phyloP scores from a whole-genome alignment of 345 rosid genomes.

The Viola odorata region DNA sequence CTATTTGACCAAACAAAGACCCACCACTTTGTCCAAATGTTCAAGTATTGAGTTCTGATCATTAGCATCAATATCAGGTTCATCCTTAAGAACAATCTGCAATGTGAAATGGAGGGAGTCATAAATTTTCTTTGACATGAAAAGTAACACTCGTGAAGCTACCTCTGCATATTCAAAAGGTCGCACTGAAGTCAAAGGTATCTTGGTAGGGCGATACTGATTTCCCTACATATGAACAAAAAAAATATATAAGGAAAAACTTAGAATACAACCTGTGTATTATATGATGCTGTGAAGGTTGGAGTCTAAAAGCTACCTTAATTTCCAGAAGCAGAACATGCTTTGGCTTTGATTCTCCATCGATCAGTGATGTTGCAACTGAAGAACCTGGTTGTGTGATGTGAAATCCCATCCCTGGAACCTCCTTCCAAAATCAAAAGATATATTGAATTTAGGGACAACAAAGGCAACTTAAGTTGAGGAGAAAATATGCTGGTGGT shows the following conservation, averaged over 20 bases:
- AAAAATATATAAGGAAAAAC: slow-evolving; percentile 7
- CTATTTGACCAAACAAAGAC: slow-evolving; percentile 18
- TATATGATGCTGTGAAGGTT: slow-evolving; percentile 2
- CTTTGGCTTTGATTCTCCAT: slow-evolving; percentile 97
- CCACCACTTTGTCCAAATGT: slow-evolving; percentile 90
- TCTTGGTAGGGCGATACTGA: slow-evolving; percentile 96
- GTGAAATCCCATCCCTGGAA: slow-evolving; percentile 98
- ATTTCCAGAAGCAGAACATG: slow-evolving; percentile 96
- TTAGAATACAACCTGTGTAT: background rate
- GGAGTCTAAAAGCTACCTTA: slow-evolving; percentile 46
- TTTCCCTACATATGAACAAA: slow-evolving; percentile 51
- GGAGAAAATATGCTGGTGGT: slow-evolving; percentile 1
- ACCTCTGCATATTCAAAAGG: slow-evolving; percentile 96
- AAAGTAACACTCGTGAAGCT: slow-evolving; percentile 7
- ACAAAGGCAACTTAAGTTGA: background rate
- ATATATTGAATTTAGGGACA: slow-evolving; percentile 27
- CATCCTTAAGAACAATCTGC: slow-evolving; percentile 84
- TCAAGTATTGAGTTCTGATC: slow-evolving; percentile 91
- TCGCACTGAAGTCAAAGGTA: slow-evolving; percentile 91
- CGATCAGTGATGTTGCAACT: slow-evolving; percentile 95
- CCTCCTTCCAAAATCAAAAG: slow-evolving; percentile 66
- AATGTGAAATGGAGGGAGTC: slow-evolving; percentile 27
- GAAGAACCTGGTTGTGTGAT: slow-evolving; percentile 99
- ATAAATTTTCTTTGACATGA: slow-evolving; percentile 13
- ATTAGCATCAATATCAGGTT: slow-evolving; percentile 75